Percentiles rank a stretch among this genome's conserved stretches.
These are phyloP conservation scores for Pichia sp. DNA, from an alignment of 1,139 yeast species.

Conservation along the genomic window DNA sequence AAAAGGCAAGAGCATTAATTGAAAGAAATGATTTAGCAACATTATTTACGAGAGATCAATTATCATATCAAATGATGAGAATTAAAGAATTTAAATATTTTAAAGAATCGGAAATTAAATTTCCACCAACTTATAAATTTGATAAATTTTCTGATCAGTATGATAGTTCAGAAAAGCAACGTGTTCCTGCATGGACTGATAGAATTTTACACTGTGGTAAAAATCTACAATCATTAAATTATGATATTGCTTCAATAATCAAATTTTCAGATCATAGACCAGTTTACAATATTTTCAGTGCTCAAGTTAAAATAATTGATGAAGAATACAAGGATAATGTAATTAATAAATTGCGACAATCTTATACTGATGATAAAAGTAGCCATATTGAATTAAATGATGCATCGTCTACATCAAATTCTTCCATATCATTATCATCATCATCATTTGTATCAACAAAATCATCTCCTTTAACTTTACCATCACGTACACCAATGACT, in stretches of 20 bases:
- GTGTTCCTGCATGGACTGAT: conserved; percentile 98
- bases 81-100: conserved; percentile 48
- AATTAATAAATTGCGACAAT: conserved; percentile 45
- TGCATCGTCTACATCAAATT: conserved; percentile 7
- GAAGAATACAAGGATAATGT: conserved; percentile 45
- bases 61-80: conserved; percentile 60
- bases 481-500: conserved; percentile 14
- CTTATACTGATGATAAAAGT: conserved; percentile 34
- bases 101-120: conserved; percentile 68
- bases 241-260: conserved; percentile 51
- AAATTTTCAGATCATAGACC: conserved; percentile 86
- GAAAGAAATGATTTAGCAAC: conserved; percentile 44
- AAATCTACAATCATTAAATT: conserved; percentile 49
- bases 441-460: conserved; percentile 15
- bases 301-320: conserved; percentile 62
- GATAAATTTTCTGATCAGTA: conserved; percentile 74
- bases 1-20: conserved; percentile 55
- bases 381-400: conserved; percentile 26
- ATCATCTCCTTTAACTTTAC: conserved; percentile 11
- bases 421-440: background rate
- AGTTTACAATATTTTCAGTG: conserved; percentile 66
- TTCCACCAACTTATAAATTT: conserved; percentile 88
- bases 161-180: conserved; percentile 83
- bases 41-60: conserved; percentile 69
- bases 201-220: conserved; percentile 62